Evolutionary conservation across 2,329 filamentous ascomycete genomes (phyloP).

Genomic region (Nakataea oryzae): DNA sequence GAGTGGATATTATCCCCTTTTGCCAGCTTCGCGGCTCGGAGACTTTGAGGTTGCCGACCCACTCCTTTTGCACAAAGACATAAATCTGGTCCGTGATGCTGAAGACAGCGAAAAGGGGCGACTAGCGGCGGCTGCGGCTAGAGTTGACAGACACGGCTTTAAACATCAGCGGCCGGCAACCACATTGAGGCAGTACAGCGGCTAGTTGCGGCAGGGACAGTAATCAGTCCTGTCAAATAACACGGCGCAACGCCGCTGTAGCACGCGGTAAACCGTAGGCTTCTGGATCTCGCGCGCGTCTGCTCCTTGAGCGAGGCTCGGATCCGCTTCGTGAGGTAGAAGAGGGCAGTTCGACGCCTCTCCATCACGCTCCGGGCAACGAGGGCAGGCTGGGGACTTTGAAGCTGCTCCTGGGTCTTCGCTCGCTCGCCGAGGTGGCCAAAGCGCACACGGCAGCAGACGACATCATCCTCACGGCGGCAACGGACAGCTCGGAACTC

Average conservation of each 20-base stretch:
- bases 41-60: constrained; percentile 18
- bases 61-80: constrained; percentile 9
- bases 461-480: constrained; percentile 12
- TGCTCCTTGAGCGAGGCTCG: constrained; percentile 12
- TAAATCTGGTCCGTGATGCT: constrained; percentile 3
- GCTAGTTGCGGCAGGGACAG: constrained; percentile 11
- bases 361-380: constrained; percentile 17
- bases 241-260: constrained; percentile 13
- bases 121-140: not conserved
- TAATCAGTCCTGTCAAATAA: constrained; percentile 12
- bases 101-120: too few species aligned
- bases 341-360: constrained; percentile 14
- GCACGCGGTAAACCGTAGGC: constrained; percentile 8
- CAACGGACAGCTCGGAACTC: constrained; percentile 8
- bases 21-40: constrained; percentile 36
- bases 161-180: constrained; percentile 13
- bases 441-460: constrained; percentile 8
- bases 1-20: constrained; percentile 12
- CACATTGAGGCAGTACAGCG: constrained; percentile 10
- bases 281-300: constrained; percentile 8
- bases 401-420: constrained; percentile 12
- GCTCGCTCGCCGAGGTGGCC: constrained; percentile 10
- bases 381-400: constrained; percentile 9
- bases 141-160: constrained; percentile 13
- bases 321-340: constrained; percentile 8